A percentile compares a stretch with the other conserved stretches of the same genome.
These are phyloP conservation scores for Phytophthora boehmeriae DNA, from an alignment of 352 stramenopile species.

Conservation along the genomic window DNA sequence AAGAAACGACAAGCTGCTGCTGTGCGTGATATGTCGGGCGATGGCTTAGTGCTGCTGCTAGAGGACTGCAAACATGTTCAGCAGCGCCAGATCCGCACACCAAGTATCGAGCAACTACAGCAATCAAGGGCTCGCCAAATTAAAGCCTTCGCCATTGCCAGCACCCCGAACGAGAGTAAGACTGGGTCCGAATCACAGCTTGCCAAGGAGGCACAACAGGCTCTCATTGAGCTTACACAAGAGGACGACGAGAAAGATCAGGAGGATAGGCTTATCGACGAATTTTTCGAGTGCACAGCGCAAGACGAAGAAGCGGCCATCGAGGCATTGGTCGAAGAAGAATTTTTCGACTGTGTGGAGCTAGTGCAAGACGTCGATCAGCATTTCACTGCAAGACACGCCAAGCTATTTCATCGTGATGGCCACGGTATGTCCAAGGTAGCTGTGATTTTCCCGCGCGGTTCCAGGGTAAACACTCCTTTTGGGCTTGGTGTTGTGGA, in stretches of 20 bases:
- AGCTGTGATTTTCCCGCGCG: conserved; percentile 46
- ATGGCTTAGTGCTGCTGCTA: conserved; percentile 75
- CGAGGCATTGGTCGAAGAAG: conserved; percentile 74
- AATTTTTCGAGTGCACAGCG: conserved; percentile 76
- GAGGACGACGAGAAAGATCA: conserved; percentile 35
- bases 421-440: conserved; percentile 11
- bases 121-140: conserved; percentile 40
- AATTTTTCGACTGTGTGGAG: conserved; percentile 85
- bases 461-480: conserved; percentile 61
- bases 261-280: conserved; percentile 65
- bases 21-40: conserved; percentile 78
- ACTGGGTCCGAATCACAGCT: conserved; percentile 16
- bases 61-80: conserved; percentile 54
- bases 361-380: conserved; percentile 56
- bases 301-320: conserved; percentile 57
- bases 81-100: conserved; percentile 33
- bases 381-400: conserved; percentile 42
- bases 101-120: conserved; percentile 36
- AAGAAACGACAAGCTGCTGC: conserved; percentile 67
- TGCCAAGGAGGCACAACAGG: conserved; percentile 28
- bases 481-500: conserved; percentile 69
- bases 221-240: conserved; percentile 34
- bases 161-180: conserved; percentile 8
- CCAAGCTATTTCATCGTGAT: conserved; percentile 16
- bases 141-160: conserved; percentile 29